phyloP scores from a whole-genome alignment of 345 rosid species.

The Murraya paniculata region DNA sequence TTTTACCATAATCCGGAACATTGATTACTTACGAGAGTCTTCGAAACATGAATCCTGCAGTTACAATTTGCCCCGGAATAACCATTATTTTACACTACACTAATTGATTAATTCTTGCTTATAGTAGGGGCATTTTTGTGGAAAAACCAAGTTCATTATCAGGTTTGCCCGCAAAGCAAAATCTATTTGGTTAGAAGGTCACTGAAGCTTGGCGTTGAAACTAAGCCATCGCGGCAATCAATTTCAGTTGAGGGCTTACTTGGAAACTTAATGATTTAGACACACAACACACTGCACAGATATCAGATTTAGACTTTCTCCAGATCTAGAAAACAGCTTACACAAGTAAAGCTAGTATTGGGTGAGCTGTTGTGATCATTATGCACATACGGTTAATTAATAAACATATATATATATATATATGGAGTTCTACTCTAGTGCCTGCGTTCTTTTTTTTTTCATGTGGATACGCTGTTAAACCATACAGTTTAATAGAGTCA shows the following conservation, averaged over 20 bases:
- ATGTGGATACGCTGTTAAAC: no score
- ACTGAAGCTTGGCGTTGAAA: constrained; percentile 63
- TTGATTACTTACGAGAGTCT: constrained; percentile 15
- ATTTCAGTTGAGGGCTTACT: constrained; percentile 9
- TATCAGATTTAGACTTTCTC: not conserved
- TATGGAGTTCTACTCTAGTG: no score
- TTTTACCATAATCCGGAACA: not conserved
- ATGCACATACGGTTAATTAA: not conserved
- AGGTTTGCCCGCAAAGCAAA: constrained; percentile 44
- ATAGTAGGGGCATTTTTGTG: not conserved
- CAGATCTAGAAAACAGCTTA: not conserved
- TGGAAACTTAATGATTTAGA: constrained; percentile 4
- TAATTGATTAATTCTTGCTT: no score
- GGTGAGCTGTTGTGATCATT: constrained; percentile 9
- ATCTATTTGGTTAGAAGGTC: constrained; percentile 26
- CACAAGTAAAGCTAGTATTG: not conserved
- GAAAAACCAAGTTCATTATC: not conserved
- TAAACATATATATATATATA: not conserved
- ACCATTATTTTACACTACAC: not conserved
- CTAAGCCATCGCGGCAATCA: constrained; percentile 43
- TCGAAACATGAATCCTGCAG: not conserved
- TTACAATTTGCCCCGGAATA: not conserved
- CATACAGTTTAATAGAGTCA: no score
- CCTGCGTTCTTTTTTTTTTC: no score
- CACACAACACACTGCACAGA: not conserved